phyloP scores from a whole-genome alignment of 2,329 filamentous ascomycete species.

The Rhytidhysteron rufulum region DNA sequence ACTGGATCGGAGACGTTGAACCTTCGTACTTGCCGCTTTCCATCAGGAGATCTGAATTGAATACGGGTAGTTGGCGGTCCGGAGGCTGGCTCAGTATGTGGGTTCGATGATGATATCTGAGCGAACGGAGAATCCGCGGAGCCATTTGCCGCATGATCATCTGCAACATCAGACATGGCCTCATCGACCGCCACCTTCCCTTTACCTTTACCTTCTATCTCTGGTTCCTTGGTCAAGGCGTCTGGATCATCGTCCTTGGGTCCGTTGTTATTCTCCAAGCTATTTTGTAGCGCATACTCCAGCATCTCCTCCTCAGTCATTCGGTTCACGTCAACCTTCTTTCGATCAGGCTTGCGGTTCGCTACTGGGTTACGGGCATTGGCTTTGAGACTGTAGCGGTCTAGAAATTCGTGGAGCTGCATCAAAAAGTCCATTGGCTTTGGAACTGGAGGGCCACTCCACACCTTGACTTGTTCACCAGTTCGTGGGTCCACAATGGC shows the following conservation, averaged over 20 bases:
- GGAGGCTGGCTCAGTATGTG: constrained; percentile 74
- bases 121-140: constrained; percentile 54
- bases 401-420: constrained; percentile 92
- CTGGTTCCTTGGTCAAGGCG: constrained; percentile 68
- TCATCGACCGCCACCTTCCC: constrained; percentile 38
- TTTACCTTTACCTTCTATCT: constrained; percentile 51
- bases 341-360: constrained; percentile 67
- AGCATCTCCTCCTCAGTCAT: constrained; percentile 99
- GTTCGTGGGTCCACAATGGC: constrained; percentile 94
- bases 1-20: constrained; percentile 76
- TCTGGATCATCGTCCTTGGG: constrained; percentile 75
- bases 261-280: constrained; percentile 57
- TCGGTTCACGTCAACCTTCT: constrained; percentile 70
- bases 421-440: constrained; percentile 77
- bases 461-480: constrained; percentile 94
- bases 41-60: constrained; percentile 77
- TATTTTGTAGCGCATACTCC: constrained; percentile 88
- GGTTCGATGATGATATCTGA: constrained; percentile 65
- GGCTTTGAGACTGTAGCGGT: constrained; percentile 84
- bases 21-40: constrained; percentile 79
- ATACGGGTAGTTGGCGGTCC: constrained; percentile 78
- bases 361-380: constrained; percentile 92
- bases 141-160: constrained; percentile 30
- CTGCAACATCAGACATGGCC: constrained; percentile 18
- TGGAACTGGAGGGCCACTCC: constrained; percentile 81